Percentiles rank a stretch among this genome's conserved stretches.
Evolutionary conservation across 768 basidiomycete species (phyloP).

Genomic region (Macrolepiota dolichaula): DNA sequence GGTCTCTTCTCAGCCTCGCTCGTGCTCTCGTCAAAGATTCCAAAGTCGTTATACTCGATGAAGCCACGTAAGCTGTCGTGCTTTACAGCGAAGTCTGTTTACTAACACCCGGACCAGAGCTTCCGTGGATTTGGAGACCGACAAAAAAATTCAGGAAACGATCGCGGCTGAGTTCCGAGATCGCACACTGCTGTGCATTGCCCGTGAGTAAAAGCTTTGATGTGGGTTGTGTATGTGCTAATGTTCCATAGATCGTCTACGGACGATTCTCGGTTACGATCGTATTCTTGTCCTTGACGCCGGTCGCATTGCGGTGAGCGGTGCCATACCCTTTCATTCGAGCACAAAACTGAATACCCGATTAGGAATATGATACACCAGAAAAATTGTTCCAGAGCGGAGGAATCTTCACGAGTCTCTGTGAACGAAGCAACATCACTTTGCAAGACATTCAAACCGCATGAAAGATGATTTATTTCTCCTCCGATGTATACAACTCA

Average conservation of each 20-base stretch:
- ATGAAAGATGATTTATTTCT: too few relatives aligned
- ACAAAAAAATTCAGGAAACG: constrained; percentile 78
- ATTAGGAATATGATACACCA: constrained; percentile 58
- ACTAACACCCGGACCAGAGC: constrained; percentile 31
- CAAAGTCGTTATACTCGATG: constrained; percentile 75
- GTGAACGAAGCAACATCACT: constrained; percentile 29
- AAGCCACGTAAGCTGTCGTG: constrained; percentile 48
- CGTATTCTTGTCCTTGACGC: constrained; percentile 66
- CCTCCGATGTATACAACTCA: background rate
- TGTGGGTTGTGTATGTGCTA: constrained; percentile 14
- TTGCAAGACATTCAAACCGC: constrained; percentile 16
- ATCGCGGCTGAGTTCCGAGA: constrained; percentile 71
- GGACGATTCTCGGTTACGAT: constrained; percentile 77
- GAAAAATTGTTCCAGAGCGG: constrained; percentile 42
- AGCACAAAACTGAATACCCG: background rate
- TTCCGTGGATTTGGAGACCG: constrained; percentile 76
- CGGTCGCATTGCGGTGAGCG: constrained; percentile 49
- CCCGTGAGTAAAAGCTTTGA: constrained; percentile 48
- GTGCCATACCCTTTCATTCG: background rate
- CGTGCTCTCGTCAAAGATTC: constrained; percentile 77
- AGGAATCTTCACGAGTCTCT: constrained; percentile 63
- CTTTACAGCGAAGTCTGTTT: background rate
- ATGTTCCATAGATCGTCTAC: constrained; percentile 50
- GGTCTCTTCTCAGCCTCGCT: constrained; percentile 73
- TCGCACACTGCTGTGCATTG: constrained; percentile 75